These are phyloP conservation scores for Yamadazyma laniorum DNA, from an alignment of 805 yeast genomes.

Conservation along the genomic window DNA sequence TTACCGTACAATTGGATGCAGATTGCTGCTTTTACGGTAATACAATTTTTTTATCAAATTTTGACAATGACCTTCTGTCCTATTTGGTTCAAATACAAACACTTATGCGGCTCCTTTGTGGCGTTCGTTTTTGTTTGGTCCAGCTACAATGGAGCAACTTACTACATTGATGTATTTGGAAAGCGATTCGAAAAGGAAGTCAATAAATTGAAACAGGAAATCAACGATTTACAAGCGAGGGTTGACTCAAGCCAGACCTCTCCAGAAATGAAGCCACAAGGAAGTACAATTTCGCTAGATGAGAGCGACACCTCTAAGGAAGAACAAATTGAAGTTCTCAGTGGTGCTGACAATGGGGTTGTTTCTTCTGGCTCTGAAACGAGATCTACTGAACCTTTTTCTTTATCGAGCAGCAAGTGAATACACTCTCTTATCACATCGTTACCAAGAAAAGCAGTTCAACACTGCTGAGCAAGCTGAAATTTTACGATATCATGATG, in stretches of 20 bases:
- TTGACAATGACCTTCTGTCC: slow-evolving; percentile 88
- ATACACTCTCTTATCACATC: too few species aligned
- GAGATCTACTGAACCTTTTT: neutral
- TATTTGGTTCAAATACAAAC: slow-evolving; percentile 73
- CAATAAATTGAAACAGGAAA: slow-evolving; percentile 62
- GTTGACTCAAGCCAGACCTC: slow-evolving; percentile 18
- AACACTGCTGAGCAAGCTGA: slow-evolving; percentile 5
- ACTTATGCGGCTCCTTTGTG: slow-evolving; percentile 66
- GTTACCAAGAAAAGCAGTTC: slow-evolving; percentile 1
- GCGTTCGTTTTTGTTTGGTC: slow-evolving; percentile 75
- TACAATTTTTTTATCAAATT: slow-evolving; percentile 85
- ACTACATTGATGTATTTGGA: slow-evolving; percentile 89
- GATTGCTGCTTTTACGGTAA: slow-evolving; percentile 78
- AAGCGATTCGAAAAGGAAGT: slow-evolving; percentile 87
- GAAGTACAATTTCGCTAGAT: slow-evolving; percentile 1
- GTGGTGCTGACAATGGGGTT: too few species aligned
- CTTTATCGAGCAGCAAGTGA: neutral
- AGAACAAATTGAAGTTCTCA: too few species aligned
- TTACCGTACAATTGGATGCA: slow-evolving; percentile 82
- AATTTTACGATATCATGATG: neutral
- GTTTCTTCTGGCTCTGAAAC: too few species aligned
- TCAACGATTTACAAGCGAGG: slow-evolving; percentile 56
- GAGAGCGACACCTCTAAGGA: too few species aligned
- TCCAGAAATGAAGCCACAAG: slow-evolving; percentile 17
- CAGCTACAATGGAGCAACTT: slow-evolving; percentile 91